Conservation (phyloP, 1,139 yeast genomes). For the Suhomyces atakaporum region DNA sequence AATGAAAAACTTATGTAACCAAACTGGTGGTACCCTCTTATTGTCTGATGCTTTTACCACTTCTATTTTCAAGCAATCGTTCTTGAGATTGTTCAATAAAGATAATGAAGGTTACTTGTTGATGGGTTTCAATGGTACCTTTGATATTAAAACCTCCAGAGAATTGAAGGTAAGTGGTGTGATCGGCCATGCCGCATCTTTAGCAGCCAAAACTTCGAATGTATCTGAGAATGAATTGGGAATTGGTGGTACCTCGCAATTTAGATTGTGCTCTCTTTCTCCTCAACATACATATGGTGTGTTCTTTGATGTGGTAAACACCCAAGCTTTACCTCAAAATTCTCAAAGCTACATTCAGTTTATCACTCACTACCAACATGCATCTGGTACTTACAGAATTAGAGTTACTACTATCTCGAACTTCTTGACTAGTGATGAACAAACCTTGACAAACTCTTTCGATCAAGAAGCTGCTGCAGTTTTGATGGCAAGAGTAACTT, state of each 20-base stretch:
- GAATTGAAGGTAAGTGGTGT: conserved; percentile 90
- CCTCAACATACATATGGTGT: conserved; percentile 87
- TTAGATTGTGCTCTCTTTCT: conserved; percentile 79
- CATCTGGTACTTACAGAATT: conserved; percentile 78
- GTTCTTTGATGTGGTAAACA: conserved; percentile 80
- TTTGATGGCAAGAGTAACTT: conserved; percentile 90
- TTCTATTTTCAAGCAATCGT: conserved; percentile 92
- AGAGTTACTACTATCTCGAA: conserved; percentile 89
- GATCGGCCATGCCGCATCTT: conserved; percentile 89
- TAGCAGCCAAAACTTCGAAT: conserved; percentile 61
- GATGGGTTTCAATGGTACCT: conserved; percentile 85
- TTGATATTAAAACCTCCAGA: conserved; percentile 85
- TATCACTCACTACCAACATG: conserved; percentile 76
- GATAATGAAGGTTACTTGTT: conserved; percentile 82
- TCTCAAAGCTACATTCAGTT: conserved; percentile 66
- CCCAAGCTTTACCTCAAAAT: conserved; percentile 47
- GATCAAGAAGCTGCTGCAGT: conserved; percentile 99
- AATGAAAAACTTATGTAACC: conserved; percentile 86
- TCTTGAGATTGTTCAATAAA: conserved; percentile 80
- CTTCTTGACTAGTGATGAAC: conserved; percentile 54
- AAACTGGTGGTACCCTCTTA: conserved; percentile 91
- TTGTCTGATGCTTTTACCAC: conserved; percentile 96
- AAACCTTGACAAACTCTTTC: conserved; percentile 63
- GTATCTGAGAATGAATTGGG: conserved; percentile 95
- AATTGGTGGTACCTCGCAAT: conserved; percentile 85